Evolutionary conservation across 2,329 filamentous ascomycete species (phyloP).

Genomic region (Venturia nashicola): DNA sequence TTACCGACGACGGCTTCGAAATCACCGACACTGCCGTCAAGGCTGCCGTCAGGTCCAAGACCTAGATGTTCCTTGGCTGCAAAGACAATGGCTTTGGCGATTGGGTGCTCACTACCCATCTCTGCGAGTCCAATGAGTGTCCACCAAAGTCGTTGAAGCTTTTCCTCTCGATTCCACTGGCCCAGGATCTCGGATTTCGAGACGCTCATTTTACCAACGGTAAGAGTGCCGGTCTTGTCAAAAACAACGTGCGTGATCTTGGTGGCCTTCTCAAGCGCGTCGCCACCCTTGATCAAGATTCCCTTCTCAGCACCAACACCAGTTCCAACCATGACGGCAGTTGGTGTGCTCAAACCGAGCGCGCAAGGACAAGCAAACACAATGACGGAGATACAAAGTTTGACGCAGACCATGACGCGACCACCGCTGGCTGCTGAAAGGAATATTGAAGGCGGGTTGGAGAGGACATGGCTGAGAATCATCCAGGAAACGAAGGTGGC

Average conservation of each 20-base stretch:
- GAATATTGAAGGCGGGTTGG: conserved; percentile 82
- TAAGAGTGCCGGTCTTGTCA: conserved; percentile 93
- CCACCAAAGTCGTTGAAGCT: conserved; percentile 77
- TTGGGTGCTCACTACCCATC: conserved; percentile 89
- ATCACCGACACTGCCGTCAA: conserved; percentile 75
- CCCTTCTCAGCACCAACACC: conserved; percentile 90
- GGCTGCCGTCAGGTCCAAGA: conserved; percentile 55
- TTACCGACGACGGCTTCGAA: conserved; percentile 76
- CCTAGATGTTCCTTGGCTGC: conserved; percentile 67
- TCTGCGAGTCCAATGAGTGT: conserved; percentile 89
- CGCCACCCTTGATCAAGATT: conserved; percentile 95
- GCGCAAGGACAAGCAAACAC: conserved; percentile 97
- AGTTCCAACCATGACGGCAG: conserved; percentile 98
- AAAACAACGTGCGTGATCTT: conserved; percentile 83
- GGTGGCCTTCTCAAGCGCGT: conserved; percentile 79
- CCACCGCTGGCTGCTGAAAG: conserved; percentile 68
- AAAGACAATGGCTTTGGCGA: conserved; percentile 74
- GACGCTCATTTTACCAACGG: conserved; percentile 90
- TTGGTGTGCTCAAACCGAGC: conserved; percentile 88
- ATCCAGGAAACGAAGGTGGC: conserved; percentile 88
- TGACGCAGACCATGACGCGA: conserved; percentile 90
- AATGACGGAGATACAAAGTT: conserved; percentile 96
- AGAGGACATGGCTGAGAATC: conserved; percentile 76
- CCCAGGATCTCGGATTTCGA: conserved; percentile 55
- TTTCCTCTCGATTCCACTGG: conserved; percentile 57